These are phyloP conservation scores for Sporothrix sp. DNA, from an alignment of 2,329 filamentous ascomycete genomes.

Conservation along the genomic window DNA sequence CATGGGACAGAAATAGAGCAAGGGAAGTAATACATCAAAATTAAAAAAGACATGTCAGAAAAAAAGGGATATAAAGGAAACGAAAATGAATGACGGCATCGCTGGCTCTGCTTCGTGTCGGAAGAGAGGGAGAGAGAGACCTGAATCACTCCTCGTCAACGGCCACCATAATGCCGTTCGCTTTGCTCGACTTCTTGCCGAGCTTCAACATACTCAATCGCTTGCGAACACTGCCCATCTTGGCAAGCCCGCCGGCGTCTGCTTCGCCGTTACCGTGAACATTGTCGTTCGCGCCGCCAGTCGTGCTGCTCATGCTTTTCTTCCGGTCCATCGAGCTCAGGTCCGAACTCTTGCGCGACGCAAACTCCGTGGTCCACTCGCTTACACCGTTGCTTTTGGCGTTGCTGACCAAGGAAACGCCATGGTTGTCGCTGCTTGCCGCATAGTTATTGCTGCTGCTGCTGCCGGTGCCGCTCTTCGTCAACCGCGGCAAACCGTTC, in stretches of 20 bases:
- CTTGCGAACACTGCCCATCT: constrained; percentile 61
- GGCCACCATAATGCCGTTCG: constrained; percentile 41
- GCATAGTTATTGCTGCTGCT: constrained; percentile 17
- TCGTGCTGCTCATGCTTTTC: constrained; percentile 16
- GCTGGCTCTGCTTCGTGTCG: no score
- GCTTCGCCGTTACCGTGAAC: constrained; percentile 9
- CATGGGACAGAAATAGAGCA: not conserved
- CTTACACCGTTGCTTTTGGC: constrained; percentile 15
- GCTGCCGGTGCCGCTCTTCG: not conserved
- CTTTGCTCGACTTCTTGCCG: constrained; percentile 57
- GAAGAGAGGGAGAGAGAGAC: not conserved
- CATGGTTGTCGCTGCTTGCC: not conserved
- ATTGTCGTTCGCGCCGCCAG: constrained; percentile 2
- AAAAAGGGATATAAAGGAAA: not conserved
- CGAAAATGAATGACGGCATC: not conserved
- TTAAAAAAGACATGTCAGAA: constrained; percentile 1
- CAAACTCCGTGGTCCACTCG: constrained; percentile 26
- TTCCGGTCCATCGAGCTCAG: constrained; percentile 17
- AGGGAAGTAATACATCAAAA: not conserved
- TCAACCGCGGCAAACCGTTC: not conserved
- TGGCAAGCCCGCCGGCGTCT: constrained; percentile 26
- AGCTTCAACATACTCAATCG: constrained; percentile 69
- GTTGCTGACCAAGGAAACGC: not conserved
- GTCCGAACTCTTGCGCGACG: constrained; percentile 21
- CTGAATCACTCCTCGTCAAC: constrained; percentile 45